A percentile compares a stretch with the other conserved stretches of the same genome.
Evolutionary conservation across 2,329 filamentous ascomycete species (phyloP).

Genomic region (Aspergillus eucalypticola): DNA sequence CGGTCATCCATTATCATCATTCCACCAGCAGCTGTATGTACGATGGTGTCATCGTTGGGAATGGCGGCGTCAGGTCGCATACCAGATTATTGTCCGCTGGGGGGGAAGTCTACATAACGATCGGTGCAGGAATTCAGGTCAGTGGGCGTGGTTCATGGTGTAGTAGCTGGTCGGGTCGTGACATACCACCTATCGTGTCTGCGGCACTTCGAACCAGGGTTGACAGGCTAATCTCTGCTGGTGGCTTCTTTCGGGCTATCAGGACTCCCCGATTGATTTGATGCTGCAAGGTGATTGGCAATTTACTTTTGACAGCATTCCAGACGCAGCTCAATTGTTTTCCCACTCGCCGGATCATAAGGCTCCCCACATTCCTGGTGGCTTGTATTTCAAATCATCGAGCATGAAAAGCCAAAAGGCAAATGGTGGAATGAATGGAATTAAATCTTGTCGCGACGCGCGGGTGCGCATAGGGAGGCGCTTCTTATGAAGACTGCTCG

Average conservation of each 20-base stretch:
- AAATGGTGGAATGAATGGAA: constrained; percentile 5
- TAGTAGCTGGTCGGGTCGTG: background rate
- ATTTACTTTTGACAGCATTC: constrained; percentile 16
- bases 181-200: constrained; percentile 10
- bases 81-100: background rate
- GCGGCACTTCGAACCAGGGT: constrained; percentile 2
- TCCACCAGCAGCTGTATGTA: constrained; percentile 1
- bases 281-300: constrained; percentile 6
- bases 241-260: constrained; percentile 4
- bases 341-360: background rate
- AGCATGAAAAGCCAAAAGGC: constrained; percentile 2
- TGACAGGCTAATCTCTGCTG: background rate
- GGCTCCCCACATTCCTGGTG: constrained; percentile 13
- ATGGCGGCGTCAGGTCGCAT: background rate
- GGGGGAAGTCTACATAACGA: background rate
- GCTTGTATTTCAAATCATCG: constrained; percentile 13
- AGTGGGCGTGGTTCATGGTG: constrained; percentile 1
- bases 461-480: background rate
- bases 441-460: background rate
- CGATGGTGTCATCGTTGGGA: background rate
- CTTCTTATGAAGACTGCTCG: background rate
- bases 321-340: background rate
- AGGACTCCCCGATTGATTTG: background rate
- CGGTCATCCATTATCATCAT: background rate
- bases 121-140: constrained; percentile 4